phyloP scores from a whole-genome alignment of 1,284 basidiomycete genomes.

The Leccinum fallax region DNA sequence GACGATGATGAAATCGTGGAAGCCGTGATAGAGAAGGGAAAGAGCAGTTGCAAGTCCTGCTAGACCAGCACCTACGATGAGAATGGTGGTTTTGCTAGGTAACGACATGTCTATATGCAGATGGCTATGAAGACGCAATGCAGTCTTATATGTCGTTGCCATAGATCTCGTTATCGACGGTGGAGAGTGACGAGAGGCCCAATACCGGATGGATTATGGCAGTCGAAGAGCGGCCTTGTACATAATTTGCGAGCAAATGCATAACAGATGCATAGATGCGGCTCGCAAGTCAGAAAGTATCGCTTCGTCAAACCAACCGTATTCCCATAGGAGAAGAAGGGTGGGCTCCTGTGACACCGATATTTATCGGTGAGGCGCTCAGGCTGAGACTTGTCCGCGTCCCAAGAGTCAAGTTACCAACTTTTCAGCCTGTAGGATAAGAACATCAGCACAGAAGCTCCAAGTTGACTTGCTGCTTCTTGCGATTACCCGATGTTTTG shows the following conservation, averaged over 20 bases:
- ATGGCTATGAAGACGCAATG: neutral
- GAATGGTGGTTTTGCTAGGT: conserved; percentile 27
- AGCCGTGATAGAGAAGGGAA: conserved; percentile 41
- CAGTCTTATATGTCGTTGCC: neutral
- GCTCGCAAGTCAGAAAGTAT: neutral
- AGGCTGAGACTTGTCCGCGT: neutral
- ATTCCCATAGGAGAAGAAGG: neutral
- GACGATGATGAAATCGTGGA: conserved; percentile 48
- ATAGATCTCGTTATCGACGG: neutral
- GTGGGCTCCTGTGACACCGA: neutral
- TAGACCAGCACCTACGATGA: conserved; percentile 36
- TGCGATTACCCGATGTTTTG: neutral
- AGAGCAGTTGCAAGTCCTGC: conserved; percentile 27
- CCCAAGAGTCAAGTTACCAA: neutral
- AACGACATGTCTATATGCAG: conserved; percentile 18
- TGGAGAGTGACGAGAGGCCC: neutral
- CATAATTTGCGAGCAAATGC: neutral
- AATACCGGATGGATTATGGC: neutral
- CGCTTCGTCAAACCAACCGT: neutral
- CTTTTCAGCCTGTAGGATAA: neutral
- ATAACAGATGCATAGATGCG: neutral
- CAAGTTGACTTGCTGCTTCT: neutral
- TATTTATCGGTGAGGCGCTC: neutral
- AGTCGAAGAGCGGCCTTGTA: neutral
- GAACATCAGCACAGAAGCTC: neutral